Conservation (phyloP, 495 filamentous ascomycete genomes). For the Sordaria brevicollis region DNA sequence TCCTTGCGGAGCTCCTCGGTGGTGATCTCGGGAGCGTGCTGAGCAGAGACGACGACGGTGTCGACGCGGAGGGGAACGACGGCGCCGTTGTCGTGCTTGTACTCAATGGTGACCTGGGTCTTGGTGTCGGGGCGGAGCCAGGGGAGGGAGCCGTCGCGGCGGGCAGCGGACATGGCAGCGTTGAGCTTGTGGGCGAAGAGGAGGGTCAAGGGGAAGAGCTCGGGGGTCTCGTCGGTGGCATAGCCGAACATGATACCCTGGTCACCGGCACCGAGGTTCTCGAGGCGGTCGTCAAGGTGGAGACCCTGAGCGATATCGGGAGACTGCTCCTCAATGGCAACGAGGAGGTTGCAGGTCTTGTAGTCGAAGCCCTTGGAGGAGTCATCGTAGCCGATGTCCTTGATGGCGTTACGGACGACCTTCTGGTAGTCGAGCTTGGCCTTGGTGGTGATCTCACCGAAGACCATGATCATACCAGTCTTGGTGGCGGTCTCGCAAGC, state of each 20-base stretch:
- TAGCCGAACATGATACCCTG: constrained; percentile 99
- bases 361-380: constrained; percentile 98
- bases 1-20: constrained; percentile 90
- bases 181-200: constrained; percentile 94
- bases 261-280: constrained; percentile 97
- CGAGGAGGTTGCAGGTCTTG: constrained; percentile 98
- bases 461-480: constrained; percentile 99
- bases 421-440: constrained; percentile 93
- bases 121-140: constrained; percentile 98
- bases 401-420: constrained; percentile 88
- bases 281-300: constrained; percentile 89
- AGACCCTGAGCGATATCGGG: constrained; percentile 98
- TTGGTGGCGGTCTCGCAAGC: constrained; percentile 99
- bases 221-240: constrained; percentile 97
- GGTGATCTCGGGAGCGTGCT: constrained; percentile 81
- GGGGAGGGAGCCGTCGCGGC: constrained; percentile 74
- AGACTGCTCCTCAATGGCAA: constrained; percentile 98
- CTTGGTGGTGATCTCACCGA: constrained; percentile 98
- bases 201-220: constrained; percentile 88
- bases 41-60: constrained; percentile 92
- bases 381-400: constrained; percentile 96
- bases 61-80: constrained; percentile 88
- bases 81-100: constrained; percentile 88
- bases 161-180: constrained; percentile 77
- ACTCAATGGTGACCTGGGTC: constrained; percentile 98